Evolutionary conservation across 352 stramenopile genomes (phyloP), one percentile per base, ranked within the genome.

Genomic region (Globisporangium paddicum): DNA sequence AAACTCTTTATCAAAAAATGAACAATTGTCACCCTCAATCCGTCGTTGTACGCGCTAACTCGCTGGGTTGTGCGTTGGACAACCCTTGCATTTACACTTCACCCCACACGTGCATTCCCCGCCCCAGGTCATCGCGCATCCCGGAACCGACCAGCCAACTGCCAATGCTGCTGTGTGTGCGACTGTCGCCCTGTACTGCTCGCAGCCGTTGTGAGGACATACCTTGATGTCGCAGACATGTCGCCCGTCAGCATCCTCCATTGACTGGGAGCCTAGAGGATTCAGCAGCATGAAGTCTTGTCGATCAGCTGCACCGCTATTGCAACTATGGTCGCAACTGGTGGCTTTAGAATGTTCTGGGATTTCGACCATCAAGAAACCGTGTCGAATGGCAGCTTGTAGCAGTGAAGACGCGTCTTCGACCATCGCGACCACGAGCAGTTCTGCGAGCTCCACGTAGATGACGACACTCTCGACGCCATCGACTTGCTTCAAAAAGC

Each of bases 81-180:
- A 95, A 14, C 85, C 85, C 19, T 63, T 68, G 58, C 82, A 95
- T 48, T 89, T 87, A 58, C 85, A 95, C 34, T 67, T 71, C 60
- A 92, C 82, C 8, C 81, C 85, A 19, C 85, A 94, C 0, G 77
- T 93, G 55, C 85, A 94, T 52, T 94, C 82, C 44, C 79, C 77
- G 6, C 85, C 85, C 66, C 68, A 84, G 1, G 73, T 71, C 85
- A 95, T 95, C 3, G 76, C 85, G 47, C 85, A 95, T 0, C 85
- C 85, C 42, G 85, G 80, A 5, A 95, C 79, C 6, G 75, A 66
- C 85, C 85, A 95, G 2, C 85, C 85, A 32, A 93, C 68, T 30
- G 85, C 85, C 5, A 93, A 62, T 5, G 85, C 85, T 8, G 85
- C 85, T 3, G 82, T 88, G 53, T 95, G 85, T 6, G 85, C 85